Conservation (phyloP, 257 asterid species). For the Solanum arcanum region DNA sequence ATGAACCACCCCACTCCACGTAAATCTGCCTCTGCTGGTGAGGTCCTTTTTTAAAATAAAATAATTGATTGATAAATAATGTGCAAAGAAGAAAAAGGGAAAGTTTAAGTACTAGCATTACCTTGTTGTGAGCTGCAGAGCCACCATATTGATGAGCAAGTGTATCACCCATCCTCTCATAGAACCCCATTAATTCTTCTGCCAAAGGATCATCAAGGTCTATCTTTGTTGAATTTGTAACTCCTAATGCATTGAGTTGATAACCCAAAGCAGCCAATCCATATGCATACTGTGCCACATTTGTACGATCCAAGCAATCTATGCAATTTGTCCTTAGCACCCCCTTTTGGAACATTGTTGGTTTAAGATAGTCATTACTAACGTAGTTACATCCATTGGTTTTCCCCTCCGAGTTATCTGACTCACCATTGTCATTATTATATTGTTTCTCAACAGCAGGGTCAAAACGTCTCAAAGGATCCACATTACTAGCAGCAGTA, state of each 20-base stretch:
- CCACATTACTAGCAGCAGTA: constrained; percentile 29
- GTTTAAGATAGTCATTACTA: constrained; percentile 29
- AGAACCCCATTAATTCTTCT: constrained; percentile 76
- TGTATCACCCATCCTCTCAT: constrained; percentile 99
- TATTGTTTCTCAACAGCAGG: constrained; percentile 35
- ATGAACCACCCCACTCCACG: neutral
- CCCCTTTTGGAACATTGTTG: constrained; percentile 64
- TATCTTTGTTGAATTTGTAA: constrained; percentile 45
- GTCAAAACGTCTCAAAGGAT: constrained; percentile 18
- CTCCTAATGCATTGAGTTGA: constrained; percentile 72
- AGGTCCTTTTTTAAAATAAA: neutral
- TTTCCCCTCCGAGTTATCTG: constrained; percentile 36
- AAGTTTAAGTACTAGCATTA: constrained; percentile 6
- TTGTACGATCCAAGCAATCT: constrained; percentile 97
- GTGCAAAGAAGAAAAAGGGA: neutral
- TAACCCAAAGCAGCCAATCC: constrained; percentile 92
- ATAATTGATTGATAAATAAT: neutral
- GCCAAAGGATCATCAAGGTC: constrained; percentile 97
- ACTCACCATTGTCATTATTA: constrained; percentile 36
- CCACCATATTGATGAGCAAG: constrained; percentile 99
- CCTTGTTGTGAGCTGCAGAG: constrained; percentile 99
- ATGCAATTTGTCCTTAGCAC: constrained; percentile 97
- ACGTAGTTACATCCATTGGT: constrained; percentile 20
- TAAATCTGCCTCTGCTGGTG: neutral
- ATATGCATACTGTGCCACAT: constrained; percentile 96